phyloP scores from a whole-genome alignment of 1,139 yeast genomes.

The Sugiyamaella neomexicana region DNA sequence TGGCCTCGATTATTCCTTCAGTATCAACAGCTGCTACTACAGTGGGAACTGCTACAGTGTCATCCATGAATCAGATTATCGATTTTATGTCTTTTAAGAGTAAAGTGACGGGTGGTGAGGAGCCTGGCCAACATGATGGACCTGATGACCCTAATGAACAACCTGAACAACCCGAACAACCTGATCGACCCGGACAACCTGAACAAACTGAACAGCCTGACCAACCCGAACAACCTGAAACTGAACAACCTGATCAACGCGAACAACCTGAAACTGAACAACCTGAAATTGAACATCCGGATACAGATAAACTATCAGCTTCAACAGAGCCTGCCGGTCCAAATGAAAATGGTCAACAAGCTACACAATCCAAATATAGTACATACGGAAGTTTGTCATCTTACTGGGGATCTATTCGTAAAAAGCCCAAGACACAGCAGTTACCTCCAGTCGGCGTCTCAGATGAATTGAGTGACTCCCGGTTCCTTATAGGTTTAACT shows the following conservation, averaged over 20 bases:
- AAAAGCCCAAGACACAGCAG: background rate
- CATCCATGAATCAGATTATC: slow-evolving; percentile 30
- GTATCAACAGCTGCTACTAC: slow-evolving; percentile 20
- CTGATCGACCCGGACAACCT: background rate
- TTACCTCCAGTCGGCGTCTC: slow-evolving; percentile 17
- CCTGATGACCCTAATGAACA: background rate
- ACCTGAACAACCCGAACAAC: background rate
- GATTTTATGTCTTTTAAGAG: slow-evolving; percentile 23
- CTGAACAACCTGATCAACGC: background rate
- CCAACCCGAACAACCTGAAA: too few relatives aligned
- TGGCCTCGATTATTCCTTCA: slow-evolving; percentile 13
- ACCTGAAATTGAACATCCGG: background rate
- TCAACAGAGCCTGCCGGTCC: background rate
- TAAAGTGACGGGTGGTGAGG: background rate
- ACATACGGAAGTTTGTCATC: slow-evolving; percentile 2
- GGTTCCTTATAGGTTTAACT: slow-evolving; percentile 31
- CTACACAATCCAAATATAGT: background rate
- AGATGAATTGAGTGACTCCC: slow-evolving; percentile 31
- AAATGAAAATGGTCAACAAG: background rate
- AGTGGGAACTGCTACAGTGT: slow-evolving; percentile 31
- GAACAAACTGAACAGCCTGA: too few relatives aligned
- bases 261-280: background rate
- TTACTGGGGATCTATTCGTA: slow-evolving; percentile 1
- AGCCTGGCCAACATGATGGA: background rate
- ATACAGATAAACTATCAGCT: background rate